Conservation (phyloP, 2,329 filamentous ascomycete genomes). For the Pseudofabraea citricarpa region DNA sequence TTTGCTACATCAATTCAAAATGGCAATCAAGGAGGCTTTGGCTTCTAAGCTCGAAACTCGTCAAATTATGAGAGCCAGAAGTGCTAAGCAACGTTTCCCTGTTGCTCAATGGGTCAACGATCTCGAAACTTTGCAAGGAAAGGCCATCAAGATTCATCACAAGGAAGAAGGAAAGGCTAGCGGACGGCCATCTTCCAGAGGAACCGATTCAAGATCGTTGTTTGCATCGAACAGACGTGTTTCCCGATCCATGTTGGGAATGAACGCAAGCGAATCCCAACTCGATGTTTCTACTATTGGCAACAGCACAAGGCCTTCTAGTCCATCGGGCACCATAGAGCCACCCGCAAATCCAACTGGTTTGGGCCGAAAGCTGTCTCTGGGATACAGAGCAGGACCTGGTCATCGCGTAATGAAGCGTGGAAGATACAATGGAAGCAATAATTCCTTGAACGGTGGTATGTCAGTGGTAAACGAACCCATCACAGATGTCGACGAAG, state of each 20-base stretch:
- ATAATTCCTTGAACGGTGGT: not conserved
- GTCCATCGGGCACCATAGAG: not conserved
- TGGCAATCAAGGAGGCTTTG: constrained; percentile 57
- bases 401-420: constrained; percentile 1
- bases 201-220: not conserved
- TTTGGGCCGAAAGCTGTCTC: not conserved
- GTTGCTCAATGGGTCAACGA: constrained; percentile 64
- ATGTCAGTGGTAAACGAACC: not conserved
- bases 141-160: constrained; percentile 47
- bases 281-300: constrained; percentile 1
- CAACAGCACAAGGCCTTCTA: not conserved
- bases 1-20: constrained; percentile 60
- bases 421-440: not conserved
- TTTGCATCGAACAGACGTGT: constrained; percentile 1
- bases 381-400: constrained; percentile 1
- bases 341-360: not conserved
- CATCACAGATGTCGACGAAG: constrained; percentile 1
- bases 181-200: constrained; percentile 7
- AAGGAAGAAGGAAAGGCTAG: constrained; percentile 22
- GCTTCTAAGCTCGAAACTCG: constrained; percentile 50
- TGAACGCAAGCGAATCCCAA: constrained; percentile 2
- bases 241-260: not conserved
- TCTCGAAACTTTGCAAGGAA: constrained; percentile 57
- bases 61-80: constrained; percentile 59
- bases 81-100: constrained; percentile 61